Base-by-base conservation (phyloP, 2,329 filamentous ascomycete genomes). In the Magnaporthiopsis rhizophila region DNA sequence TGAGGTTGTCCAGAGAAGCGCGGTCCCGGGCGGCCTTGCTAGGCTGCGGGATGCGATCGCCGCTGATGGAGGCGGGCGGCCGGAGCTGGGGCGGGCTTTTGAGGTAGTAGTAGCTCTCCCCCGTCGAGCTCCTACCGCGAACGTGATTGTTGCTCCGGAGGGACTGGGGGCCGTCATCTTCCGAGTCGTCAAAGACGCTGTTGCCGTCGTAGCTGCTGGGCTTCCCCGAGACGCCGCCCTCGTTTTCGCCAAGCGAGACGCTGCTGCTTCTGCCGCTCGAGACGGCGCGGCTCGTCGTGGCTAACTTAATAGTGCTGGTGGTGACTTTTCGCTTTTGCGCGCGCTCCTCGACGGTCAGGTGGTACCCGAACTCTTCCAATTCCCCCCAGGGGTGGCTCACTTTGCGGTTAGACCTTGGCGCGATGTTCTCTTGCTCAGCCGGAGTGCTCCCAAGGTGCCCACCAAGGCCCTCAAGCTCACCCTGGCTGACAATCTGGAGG, bases 401-500 rank as follows among this genome's bases (percentile, higher is more conserved):
- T 21, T 7, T 28, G 21, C 15, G 28, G 18, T 56, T 62, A 30
- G 18, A 7, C 21, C 38, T 32, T 18, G 8, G 28, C 15, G 30
- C 13, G 45, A 36, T n/a, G 7, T 28, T n/a, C 45, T n/a, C 18
- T 45, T 45, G 38, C 45, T 21, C 45, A 11, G 45, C 21, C 9
- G 21, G 6, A n/a, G 45, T 13, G 18, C 45, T 53, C 45, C 45
- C 45, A 53, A 21, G 18, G 45, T n/a, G 45, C 45, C n/a, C 45
- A 9, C 7, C 45, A 8, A 21, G 45, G 7, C 45, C 45, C n/a
- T 62, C 6, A 3, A 57, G 36, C 34, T 69, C 69, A 18, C 65
- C 66, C 3, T 63, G 67, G 0, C 80, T 76, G 32, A 83, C 77
- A 5, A 86, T 72, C 63, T 81, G 81, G 12, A 85, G 74, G 38